phyloP scores from a whole-genome alignment of 257 asterid species.

The Jaltomata sinuosa region DNA sequence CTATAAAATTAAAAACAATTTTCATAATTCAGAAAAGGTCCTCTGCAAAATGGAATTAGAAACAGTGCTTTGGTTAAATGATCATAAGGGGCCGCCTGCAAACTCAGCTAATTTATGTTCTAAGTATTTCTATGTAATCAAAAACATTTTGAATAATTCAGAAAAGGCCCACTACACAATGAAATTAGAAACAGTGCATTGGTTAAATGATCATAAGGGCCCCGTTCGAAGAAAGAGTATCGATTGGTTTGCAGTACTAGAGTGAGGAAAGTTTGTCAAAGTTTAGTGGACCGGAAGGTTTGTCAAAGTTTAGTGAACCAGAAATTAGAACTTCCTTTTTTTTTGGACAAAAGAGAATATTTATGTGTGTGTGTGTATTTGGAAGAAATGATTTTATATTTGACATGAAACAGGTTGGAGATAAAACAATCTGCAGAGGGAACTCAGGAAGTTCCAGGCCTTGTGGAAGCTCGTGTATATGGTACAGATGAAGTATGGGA shows the following conservation, averaged over 20 bases:
- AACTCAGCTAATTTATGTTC: not conserved
- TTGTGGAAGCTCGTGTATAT: slow-evolving; percentile 71
- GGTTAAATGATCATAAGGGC: not conserved
- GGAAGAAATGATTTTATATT: not conserved
- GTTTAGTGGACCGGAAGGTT: not conserved
- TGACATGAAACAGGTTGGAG: slow-evolving; percentile 63
- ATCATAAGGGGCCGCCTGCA: not conserved
- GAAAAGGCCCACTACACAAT: not conserved
- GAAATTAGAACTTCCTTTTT: not conserved
- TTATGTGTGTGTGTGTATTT: not conserved
- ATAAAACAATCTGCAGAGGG: slow-evolving; percentile 99
- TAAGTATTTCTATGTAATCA: not conserved
- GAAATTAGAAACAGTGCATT: not conserved
- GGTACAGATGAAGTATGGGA: slow-evolving; percentile 84
- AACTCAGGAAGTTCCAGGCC: slow-evolving; percentile 98
- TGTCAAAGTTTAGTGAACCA: not conserved
- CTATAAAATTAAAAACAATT: not conserved
- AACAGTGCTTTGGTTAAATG: not conserved
- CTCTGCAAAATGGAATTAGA: not conserved
- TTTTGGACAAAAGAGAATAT: not conserved
- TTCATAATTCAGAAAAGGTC: not conserved
- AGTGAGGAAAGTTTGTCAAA: not conserved
- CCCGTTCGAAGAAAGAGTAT: not conserved
- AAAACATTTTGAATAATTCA: not conserved
- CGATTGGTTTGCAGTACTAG: not conserved